A percentile compares a stretch with the other conserved stretches of the same genome.
These are phyloP conservation scores for Polymyxa betae DNA, from an alignment of 208 protist species.

Conservation along the genomic window DNA sequence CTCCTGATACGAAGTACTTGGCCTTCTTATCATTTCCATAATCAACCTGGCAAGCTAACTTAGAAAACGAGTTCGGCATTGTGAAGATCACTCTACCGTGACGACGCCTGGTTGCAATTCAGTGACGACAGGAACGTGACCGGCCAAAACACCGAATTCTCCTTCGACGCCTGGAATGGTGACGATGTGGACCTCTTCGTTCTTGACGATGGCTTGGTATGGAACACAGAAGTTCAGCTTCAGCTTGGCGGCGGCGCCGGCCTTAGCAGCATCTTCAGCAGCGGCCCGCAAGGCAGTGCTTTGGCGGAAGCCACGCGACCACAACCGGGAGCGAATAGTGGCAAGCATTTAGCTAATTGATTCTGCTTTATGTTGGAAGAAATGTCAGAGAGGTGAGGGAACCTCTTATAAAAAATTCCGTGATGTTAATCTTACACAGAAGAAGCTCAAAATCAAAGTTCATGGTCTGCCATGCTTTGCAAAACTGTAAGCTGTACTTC, in stretches of 20 bases:
- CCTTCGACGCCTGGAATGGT: slow-evolving; percentile 26
- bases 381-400: no score
- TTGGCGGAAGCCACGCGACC: background rate
- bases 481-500: no score
- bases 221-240: background rate
- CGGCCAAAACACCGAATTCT: slow-evolving; percentile 43
- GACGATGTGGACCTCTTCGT: slow-evolving; percentile 27
- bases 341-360: no score
- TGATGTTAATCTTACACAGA: no score
- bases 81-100: background rate
- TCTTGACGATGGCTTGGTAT: slow-evolving; percentile 18
- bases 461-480: no score
- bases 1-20: slow-evolving; percentile 55
- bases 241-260: background rate
- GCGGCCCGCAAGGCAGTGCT: background rate
- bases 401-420: no score
- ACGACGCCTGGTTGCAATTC: slow-evolving; percentile 57
- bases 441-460: no score
- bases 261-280: background rate
- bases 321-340: no score
- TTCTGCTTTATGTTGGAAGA: no score
- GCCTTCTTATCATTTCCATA: background rate
- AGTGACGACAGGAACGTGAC: slow-evolving; percentile 43
- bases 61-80: background rate
- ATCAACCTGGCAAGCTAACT: background rate